Base-by-base conservation (phyloP, 2,329 filamentous ascomycete species). In the Drechslerella coelobrocha region DNA sequence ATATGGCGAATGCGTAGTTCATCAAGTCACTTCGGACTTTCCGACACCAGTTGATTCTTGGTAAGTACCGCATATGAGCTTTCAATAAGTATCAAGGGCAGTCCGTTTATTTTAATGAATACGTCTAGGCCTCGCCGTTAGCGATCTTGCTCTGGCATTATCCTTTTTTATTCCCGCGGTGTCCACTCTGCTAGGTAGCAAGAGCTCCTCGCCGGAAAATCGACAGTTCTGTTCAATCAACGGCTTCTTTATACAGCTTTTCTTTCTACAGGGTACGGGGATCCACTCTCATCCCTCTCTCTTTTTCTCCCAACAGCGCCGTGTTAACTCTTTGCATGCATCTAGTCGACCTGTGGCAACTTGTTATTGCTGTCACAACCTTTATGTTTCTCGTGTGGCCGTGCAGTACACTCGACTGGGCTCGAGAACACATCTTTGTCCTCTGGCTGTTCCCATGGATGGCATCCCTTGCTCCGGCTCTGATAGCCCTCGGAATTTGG, bases 331-430 rank as follows among this genome's bases (percentile, higher is more conserved):
- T n/a, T 53, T 24, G 21, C 4, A 43, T 39, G n/a, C 21, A 2
- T 51, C 9, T 53, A 69, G 65, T 69, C 27, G 65, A 69, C 52
- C 26, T 69, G 21, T 69, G 65, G 65, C 65, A 69, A n/a, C 23
- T 69, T 10, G 48, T 27, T 8, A 69, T 69, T 26, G 65, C 65
- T 4, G 9, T 62, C 2, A 53, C 59, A 8, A 69, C 65, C 8
- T 31, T 61, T 14, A 26, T 69, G 12, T 57, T 69, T 47, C 54
- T 69, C 8, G 57, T 57, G 1, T 57, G 65, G 21, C 65, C 65
- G 2, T 57, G 54, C 31, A n/a, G 41, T 24, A 6, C 34, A 1
- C 43, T 69, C 26, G 61, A 69, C 21, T 69, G 65, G 65, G 48
- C 47, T 10, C 31, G 65, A n/a, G 65, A 69, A 43, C 57, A 61